These are phyloP conservation scores for Paramyrothecium roridum DNA, from an alignment of 2,329 filamentous ascomycete species.

Conservation along the genomic window DNA sequence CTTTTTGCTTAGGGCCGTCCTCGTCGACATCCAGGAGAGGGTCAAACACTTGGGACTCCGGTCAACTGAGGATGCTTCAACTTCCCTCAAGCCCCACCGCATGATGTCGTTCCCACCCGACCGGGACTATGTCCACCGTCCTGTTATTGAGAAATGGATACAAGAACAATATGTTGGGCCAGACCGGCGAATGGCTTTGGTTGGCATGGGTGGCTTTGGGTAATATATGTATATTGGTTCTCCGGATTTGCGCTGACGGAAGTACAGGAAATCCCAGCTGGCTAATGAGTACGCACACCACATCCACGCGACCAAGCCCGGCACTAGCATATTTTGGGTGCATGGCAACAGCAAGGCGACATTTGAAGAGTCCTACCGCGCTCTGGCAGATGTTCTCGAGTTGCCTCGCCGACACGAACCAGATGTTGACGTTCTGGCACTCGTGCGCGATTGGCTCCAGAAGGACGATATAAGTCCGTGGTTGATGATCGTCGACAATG, in stretches of 20 bases:
- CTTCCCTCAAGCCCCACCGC: slow-evolving; percentile 4
- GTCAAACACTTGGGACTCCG: not conserved
- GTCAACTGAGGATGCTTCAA: not conserved
- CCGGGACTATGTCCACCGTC: slow-evolving; percentile 9
- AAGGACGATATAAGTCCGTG: slow-evolving; percentile 8
- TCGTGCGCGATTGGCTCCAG: slow-evolving; percentile 13
- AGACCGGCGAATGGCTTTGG: slow-evolving; percentile 6
- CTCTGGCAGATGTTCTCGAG: slow-evolving; percentile 7
- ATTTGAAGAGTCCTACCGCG: slow-evolving; percentile 11
- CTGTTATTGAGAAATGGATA: slow-evolving; percentile 6
- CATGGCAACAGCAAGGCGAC: slow-evolving; percentile 3
- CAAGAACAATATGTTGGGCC: slow-evolving; percentile 1
- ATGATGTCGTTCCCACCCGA: slow-evolving; percentile 10
- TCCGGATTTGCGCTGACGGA: slow-evolving; percentile 1
- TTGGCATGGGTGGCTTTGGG: slow-evolving; percentile 12
- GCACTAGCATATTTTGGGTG: slow-evolving; percentile 12
- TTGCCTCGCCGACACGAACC: slow-evolving; percentile 8
- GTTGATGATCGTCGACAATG: slow-evolving; percentile 16
- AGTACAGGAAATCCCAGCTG: slow-evolving; percentile 11
- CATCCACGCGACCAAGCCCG: slow-evolving; percentile 1
- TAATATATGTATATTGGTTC: not conserved
- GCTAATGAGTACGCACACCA: slow-evolving; percentile 10
- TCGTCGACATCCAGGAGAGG: slow-evolving; percentile 1
- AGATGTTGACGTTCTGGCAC: slow-evolving; percentile 5
- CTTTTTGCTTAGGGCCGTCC: slow-evolving; percentile 1